Conservation (phyloP, 2,329 filamentous ascomycete species). For the Ceratocystis harringtonii region DNA sequence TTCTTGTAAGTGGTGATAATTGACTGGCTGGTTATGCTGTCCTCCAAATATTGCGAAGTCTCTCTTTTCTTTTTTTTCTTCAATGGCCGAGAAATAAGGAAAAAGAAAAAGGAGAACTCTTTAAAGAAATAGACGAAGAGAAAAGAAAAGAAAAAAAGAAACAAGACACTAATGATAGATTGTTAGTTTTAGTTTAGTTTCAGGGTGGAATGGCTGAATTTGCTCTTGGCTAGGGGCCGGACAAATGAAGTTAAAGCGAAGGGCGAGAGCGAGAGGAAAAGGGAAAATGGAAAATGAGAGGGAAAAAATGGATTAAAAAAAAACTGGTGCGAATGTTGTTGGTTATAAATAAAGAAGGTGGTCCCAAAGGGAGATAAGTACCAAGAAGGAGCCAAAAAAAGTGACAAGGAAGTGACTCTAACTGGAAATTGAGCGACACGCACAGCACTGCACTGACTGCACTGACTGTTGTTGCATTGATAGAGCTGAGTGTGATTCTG, state of each 20-base stretch:
- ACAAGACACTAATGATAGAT: neutral
- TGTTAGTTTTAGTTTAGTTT: conserved; percentile 6
- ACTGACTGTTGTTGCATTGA: conserved; percentile 5
- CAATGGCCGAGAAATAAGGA: neutral
- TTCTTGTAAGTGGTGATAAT: conserved; percentile 1
- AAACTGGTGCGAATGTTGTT: neutral
- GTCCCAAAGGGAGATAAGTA: conserved; percentile 2
- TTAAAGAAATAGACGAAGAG: too few species aligned
- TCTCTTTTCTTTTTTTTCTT: neutral
- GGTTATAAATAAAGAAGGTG: neutral
- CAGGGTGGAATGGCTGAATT: conserved; percentile 2
- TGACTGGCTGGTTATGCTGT: neutral
- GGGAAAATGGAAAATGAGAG: conserved; percentile 16
- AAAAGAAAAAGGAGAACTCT: neutral
- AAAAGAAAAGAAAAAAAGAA: conserved; percentile 5
- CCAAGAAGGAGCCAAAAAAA: conserved; percentile 4
- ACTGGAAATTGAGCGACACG: conserved; percentile 5
- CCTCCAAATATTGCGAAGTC: neutral
- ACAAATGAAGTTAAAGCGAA: conserved; percentile 16
- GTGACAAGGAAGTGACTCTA: conserved; percentile 3
- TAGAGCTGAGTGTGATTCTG: conserved; percentile 7
- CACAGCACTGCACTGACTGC: conserved; percentile 4
- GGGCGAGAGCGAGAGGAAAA: conserved; percentile 11
- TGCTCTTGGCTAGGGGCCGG: neutral
- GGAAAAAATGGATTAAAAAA: conserved; percentile 4